Evolutionary conservation across 306 rosid species (phyloP).

Genomic region (Abrus precatorius): DNA sequence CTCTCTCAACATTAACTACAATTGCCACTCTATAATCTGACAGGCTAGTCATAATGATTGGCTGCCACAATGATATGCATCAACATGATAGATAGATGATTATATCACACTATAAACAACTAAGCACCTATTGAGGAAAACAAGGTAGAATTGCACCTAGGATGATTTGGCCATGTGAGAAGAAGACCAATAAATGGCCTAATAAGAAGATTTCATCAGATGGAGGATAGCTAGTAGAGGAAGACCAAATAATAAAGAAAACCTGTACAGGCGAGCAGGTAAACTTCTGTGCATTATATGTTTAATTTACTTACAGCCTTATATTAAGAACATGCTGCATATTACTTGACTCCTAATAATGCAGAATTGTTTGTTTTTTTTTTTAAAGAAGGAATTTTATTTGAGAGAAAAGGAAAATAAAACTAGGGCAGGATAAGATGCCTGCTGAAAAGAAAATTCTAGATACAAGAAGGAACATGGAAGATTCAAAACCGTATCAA

Average conservation of each 20-base stretch:
- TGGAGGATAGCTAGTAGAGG: neutral
- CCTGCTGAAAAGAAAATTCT: conserved; percentile 9
- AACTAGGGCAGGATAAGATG: conserved; percentile 33
- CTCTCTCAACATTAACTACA: too few species aligned
- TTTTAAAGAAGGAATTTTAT: neutral
- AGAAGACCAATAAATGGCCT: neutral
- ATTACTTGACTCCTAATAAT: neutral
- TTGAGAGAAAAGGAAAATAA: neutral
- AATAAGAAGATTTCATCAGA: neutral
- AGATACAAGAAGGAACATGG: conserved; percentile 6
- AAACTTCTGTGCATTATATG: neutral
- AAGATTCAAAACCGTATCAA: conserved; percentile 25
- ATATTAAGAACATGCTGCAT: neutral
- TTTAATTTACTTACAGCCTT: neutral
- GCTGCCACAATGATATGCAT: neutral
- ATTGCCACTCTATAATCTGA: neutral
- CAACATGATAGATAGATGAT: neutral
- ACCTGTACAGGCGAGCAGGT: neutral
- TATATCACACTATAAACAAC: neutral
- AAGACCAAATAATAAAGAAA: neutral
- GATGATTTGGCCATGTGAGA: neutral
- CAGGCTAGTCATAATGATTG: neutral
- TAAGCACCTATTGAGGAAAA: neutral
- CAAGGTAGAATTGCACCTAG: neutral
- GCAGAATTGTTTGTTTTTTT: neutral